phyloP scores from a whole-genome alignment of 192 early-diverging fungal species.

The Backusella mclennaniae region DNA sequence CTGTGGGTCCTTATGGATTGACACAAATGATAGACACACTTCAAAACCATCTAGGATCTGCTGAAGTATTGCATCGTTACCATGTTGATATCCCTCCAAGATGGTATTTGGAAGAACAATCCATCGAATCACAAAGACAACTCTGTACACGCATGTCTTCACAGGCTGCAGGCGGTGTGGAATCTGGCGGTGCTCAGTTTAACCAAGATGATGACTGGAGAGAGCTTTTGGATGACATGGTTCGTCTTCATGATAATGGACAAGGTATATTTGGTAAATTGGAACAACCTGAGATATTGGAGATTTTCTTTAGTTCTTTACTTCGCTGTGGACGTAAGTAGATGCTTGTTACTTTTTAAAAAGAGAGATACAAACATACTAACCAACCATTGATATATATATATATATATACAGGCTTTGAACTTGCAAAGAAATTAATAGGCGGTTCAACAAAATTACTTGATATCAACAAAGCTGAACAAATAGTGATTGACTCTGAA shows the following conservation, averaged over 20 bases:
- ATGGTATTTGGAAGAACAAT: conserved; percentile 53
- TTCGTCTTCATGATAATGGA: conserved; percentile 48
- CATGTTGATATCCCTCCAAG: conserved; percentile 51
- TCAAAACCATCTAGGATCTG: conserved; percentile 57
- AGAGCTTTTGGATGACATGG: conserved; percentile 61
- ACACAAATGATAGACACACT: conserved; percentile 54
- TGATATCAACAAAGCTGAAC: conserved; percentile 47
- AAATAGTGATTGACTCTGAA: conserved; percentile 65
- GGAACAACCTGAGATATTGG: conserved; percentile 55
- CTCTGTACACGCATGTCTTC: conserved; percentile 59
- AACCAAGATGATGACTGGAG: conserved; percentile 68
- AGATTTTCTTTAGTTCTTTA: conserved; percentile 56
- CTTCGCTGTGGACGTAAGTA: conserved; percentile 61
- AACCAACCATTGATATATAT: not conserved
- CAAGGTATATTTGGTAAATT: conserved; percentile 54
- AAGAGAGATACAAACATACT: not conserved
- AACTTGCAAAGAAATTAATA: conserved; percentile 54
- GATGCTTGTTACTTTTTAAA: not conserved
- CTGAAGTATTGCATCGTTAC: conserved; percentile 61
- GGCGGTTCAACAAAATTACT: conserved; percentile 43
- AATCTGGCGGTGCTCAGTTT: conserved; percentile 51
- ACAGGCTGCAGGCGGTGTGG: conserved; percentile 46
- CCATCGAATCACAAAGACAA: conserved; percentile 53
- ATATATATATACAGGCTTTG: conserved; percentile 42
- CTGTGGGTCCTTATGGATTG: conserved; percentile 31